These are phyloP conservation scores for Brassica juncea DNA, from an alignment of 345 rosid species.

Conservation along the genomic window DNA sequence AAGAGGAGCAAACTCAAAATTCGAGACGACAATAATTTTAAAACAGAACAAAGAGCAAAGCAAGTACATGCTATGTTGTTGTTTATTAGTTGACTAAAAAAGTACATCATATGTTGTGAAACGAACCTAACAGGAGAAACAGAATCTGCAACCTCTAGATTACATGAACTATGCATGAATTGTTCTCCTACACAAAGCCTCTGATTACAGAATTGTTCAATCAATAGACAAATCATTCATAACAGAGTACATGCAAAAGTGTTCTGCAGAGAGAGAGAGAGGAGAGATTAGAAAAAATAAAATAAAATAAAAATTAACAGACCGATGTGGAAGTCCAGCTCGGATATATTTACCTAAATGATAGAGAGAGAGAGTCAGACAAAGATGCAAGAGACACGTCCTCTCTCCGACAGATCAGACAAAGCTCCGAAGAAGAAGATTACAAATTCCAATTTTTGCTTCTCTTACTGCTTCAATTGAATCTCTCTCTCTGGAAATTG, in stretches of 20 bases:
- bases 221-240: neutral
- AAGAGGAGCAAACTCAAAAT: neutral
- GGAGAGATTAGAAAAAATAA: neutral
- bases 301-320: neutral
- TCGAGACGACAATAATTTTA: neutral
- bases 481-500: conserved; percentile 27
- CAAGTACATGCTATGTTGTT: neutral
- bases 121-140: neutral
- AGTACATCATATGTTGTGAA: no score
- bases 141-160: neutral
- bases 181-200: neutral
- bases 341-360: conserved; percentile 39
- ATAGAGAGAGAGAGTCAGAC: conserved; percentile 30
- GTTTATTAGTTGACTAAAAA: no score
- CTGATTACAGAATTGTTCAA: neutral
- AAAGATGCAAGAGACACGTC: conserved; percentile 35
- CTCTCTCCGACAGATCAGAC: conserved; percentile 44
- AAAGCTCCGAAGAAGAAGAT: conserved; percentile 8
- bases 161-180: neutral
- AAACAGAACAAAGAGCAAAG: neutral
- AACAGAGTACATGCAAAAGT: conserved; percentile 15
- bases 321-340: conserved; percentile 66
- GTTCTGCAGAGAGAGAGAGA: neutral
- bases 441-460: neutral
- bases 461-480: conserved; percentile 14